Conservation (phyloP, 257 asterid genomes). For the Solanum chiquidenum region DNA sequence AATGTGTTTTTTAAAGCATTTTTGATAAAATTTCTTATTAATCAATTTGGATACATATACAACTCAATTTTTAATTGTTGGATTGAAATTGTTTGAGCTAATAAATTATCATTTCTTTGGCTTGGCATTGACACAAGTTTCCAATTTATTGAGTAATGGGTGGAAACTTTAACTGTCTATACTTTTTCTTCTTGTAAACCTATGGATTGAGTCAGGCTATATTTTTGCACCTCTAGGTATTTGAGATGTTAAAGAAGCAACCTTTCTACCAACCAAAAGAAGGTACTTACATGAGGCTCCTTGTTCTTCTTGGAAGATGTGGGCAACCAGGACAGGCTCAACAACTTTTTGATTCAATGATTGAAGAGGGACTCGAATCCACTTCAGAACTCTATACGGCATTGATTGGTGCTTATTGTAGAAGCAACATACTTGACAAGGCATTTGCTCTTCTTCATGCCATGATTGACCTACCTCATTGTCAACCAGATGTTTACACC, state of each 20-base stretch:
- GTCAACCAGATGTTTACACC: constrained; percentile 89
- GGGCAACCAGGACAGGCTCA: constrained; percentile 81
- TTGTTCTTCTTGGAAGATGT: constrained; percentile 78
- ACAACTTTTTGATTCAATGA: constrained; percentile 68
- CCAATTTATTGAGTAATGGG: background rate
- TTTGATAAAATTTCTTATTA: too few relatives aligned
- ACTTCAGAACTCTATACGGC: constrained; percentile 73
- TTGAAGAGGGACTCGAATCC: constrained; percentile 65
- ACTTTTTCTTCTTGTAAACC: background rate
- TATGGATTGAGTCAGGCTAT: background rate
- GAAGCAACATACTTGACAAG: constrained; percentile 59
- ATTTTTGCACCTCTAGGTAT: constrained; percentile 34
- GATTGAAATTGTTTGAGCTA: too few relatives aligned
- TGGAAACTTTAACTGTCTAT: background rate
- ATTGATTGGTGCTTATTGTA: constrained; percentile 60
- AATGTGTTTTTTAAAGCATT: too few relatives aligned
- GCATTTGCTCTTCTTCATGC: constrained; percentile 53
- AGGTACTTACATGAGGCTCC: constrained; percentile 83
- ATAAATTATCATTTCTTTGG: background rate
- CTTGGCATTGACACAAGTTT: background rate
- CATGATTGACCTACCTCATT: constrained; percentile 57
- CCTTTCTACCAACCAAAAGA: constrained; percentile 79
- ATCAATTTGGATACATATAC: too few relatives aligned
- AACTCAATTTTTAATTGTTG: too few relatives aligned
- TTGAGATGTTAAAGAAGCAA: constrained; percentile 75